Percentiles rank a stretch among this genome's conserved stretches.
phyloP scores from a whole-genome alignment of 2,329 filamentous ascomycete genomes.

The Aspergillus flavus region DNA sequence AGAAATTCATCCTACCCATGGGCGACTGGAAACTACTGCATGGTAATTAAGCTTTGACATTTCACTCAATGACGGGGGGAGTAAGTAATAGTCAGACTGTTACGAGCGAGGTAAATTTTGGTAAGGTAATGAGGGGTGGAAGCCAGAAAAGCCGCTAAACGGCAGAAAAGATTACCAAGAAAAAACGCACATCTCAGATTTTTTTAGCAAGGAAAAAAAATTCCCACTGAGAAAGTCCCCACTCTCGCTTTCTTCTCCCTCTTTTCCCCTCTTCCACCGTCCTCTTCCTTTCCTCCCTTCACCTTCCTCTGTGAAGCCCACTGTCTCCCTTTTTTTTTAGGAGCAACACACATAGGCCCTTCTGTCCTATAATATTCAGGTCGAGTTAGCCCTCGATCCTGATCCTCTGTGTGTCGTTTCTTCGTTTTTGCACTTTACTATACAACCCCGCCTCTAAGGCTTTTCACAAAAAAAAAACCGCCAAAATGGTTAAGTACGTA shows the following conservation, averaged over 20 bases:
- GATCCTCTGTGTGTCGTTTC: conserved; percentile 42
- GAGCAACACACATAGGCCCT: conserved; percentile 44
- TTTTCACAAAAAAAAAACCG: conserved; percentile 59
- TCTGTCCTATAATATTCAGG: conserved; percentile 37
- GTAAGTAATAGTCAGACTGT: neutral
- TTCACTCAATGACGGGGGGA: too few species aligned
- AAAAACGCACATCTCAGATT: conserved; percentile 21
- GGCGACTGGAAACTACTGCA: neutral
- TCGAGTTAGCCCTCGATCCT: conserved; percentile 50
- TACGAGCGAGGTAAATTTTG: neutral
- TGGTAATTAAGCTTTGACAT: neutral
- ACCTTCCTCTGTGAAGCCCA: conserved; percentile 33
- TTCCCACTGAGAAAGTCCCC: conserved; percentile 28
- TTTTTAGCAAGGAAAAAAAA: conserved; percentile 19
- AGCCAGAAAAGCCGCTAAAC: neutral
- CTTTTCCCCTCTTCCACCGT: conserved; percentile 26
- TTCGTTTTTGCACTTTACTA: conserved; percentile 28
- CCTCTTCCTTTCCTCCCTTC: conserved; percentile 32
- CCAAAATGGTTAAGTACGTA: conserved; percentile 99
- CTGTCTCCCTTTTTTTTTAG: conserved; percentile 29
- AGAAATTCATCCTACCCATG: neutral
- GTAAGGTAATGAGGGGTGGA: conserved; percentile 13
- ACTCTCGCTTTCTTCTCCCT: conserved; percentile 26
- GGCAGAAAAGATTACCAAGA: neutral
- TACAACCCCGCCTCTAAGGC: conserved; percentile 46